Evolutionary conservation across 2,329 filamentous ascomycete species (phyloP).

Genomic region (Dactylellina haptotyla): DNA sequence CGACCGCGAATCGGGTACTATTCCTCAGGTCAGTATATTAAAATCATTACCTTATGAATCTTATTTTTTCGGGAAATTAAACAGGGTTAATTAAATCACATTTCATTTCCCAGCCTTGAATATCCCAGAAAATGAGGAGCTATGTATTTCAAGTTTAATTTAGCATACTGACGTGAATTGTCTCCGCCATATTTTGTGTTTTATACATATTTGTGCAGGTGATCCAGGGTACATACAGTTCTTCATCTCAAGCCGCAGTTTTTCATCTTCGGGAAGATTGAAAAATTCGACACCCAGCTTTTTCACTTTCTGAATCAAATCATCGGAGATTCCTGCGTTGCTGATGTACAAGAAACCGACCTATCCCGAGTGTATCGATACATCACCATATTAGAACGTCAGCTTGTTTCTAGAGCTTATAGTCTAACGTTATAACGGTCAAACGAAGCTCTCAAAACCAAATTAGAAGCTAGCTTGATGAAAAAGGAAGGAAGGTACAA

Average conservation of each 20-base stretch:
- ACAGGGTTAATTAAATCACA: conserved; percentile 58
- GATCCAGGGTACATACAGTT: conserved; percentile 42
- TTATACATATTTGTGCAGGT: too few relatives aligned
- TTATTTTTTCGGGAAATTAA: background rate
- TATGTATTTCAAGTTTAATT: conserved; percentile 14
- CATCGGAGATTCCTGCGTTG: conserved; percentile 77
- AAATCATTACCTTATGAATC: background rate
- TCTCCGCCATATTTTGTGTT: too few relatives aligned
- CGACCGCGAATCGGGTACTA: conserved; percentile 76
- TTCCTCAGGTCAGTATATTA: background rate
- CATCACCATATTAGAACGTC: background rate
- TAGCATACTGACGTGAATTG: background rate
- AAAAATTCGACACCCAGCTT: conserved; percentile 78
- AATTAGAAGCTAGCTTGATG: background rate
- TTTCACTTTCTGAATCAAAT: conserved; percentile 74
- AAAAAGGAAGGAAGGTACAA: conserved; percentile 19
- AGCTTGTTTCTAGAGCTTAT: background rate
- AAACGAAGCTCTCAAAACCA: too few relatives aligned
- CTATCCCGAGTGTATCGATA: background rate
- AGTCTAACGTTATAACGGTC: too few relatives aligned
- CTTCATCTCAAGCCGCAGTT: conserved; percentile 66
- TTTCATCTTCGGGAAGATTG: conserved; percentile 77
- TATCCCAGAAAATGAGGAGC: conserved; percentile 77
- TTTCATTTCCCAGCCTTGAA: conserved; percentile 72
- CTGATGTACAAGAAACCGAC: conserved; percentile 89